A percentile compares a stretch with the other conserved stretches of the same genome.
Conservation (phyloP, 2,329 filamentous ascomycete genomes). For the Sclerotinia subarctica region DNA sequence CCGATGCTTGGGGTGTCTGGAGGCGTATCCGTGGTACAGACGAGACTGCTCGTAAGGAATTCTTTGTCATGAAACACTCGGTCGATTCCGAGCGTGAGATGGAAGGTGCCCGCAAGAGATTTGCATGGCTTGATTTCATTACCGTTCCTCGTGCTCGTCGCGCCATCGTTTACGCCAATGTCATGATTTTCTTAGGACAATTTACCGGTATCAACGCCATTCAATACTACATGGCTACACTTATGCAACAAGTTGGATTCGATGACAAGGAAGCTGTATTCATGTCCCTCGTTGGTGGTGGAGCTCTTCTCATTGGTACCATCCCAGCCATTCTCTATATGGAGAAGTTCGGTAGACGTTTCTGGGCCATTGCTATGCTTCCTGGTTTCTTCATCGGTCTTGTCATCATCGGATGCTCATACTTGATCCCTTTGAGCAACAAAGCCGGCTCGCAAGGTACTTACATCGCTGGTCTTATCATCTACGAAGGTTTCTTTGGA, state of each 20-base stretch:
- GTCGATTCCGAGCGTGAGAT: slow-evolving; percentile 42
- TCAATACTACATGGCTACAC: slow-evolving; percentile 68
- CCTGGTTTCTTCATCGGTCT: slow-evolving; percentile 70
- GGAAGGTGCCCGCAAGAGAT: slow-evolving; percentile 55
- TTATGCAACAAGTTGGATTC: slow-evolving; percentile 69
- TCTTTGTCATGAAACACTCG: slow-evolving; percentile 67
- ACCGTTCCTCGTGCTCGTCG: slow-evolving; percentile 65
- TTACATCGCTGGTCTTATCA: slow-evolving; percentile 64
- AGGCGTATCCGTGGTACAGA: slow-evolving; percentile 65
- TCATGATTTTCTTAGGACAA: slow-evolving; percentile 68
- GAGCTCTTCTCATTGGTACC: slow-evolving; percentile 62
- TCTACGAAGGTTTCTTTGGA: slow-evolving; percentile 68
- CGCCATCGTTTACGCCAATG: slow-evolving; percentile 64
- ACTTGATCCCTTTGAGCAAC: slow-evolving; percentile 53
- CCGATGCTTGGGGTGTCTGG: slow-evolving; percentile 66
- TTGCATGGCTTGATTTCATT: slow-evolving; percentile 72
- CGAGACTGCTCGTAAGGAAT: slow-evolving; percentile 62
- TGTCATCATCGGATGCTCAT: slow-evolving; percentile 62
- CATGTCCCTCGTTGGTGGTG: slow-evolving; percentile 72
- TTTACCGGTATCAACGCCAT: slow-evolving; percentile 69
- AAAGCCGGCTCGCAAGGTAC: slow-evolving; percentile 52
- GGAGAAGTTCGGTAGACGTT: slow-evolving; percentile 69
- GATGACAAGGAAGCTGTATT: slow-evolving; percentile 60
- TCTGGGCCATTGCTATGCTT: slow-evolving; percentile 71
- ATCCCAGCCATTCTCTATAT: slow-evolving; percentile 68